Base-by-base conservation (phyloP, 2,329 filamentous ascomycete genomes). In the Alternaria arbusti region DNA sequence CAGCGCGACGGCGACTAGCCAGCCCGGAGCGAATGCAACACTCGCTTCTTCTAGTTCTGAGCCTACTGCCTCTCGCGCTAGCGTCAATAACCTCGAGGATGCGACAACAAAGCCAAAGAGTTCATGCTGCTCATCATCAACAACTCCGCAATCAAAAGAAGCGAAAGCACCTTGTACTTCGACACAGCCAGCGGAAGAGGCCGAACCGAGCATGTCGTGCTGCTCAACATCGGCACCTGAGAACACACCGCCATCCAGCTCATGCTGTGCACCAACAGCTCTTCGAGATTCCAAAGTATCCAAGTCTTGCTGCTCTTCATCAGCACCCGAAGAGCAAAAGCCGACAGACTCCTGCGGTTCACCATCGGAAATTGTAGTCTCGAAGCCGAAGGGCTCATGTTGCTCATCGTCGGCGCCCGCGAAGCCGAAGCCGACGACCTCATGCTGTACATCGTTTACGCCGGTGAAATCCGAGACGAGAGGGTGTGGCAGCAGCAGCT, bases 341-440 rank as follows among this genome's bases (percentile, higher is more conserved):
- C 15, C 46, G 6, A 11, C 43, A 44, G 20, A 59, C 23, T 47
- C 26, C 9, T 59, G 57, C 23, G 47, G 20, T 15, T 45, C 50
- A n/a, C 28, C 22, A n/a, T 25, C 46, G 47, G 32, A 45, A 50
- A 52, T 3, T 30, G 61, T 36, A 10, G 47, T 12, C 15, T 26
- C 44, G 47, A 40, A 49, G 36, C 60, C 4, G 47, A 66, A 26
- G n/a, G 61, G 64, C 17, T 22, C 63, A 9, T 64, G 64, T 32
- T 68, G 66, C 40, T 56, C 51, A 10, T 32, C 46, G n/a, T 32
- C 61, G 17, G 9, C n/a, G 12, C 23, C 26, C 15, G 30, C 26
- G n/a, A 57, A 47, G 17, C 26, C 47, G 12, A 43, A 25, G 23
- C 51, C 22, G 22, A 25, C 15, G 40, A 28, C 15, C 9, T 26